Base-by-base conservation (phyloP, 441 rosid genomes). In the Pelargonium citronellum region DNA sequence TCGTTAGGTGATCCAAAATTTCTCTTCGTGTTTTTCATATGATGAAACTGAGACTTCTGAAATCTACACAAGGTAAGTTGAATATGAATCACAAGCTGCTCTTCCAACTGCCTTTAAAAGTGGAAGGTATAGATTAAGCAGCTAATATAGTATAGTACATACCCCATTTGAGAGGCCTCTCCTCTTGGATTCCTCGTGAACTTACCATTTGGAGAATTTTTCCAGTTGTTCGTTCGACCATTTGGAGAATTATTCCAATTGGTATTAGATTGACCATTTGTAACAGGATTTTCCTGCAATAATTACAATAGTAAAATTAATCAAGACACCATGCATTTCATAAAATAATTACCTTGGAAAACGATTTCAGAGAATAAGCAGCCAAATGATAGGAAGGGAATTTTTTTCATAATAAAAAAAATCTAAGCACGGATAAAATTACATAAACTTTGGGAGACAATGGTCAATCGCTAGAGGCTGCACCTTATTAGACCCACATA, bases 31-130 rank as follows among this genome's bases (percentile, higher is more conserved):
- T 79, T 80, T 68, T 79, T 72, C 67, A 8, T 69, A 66, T 78
- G 85, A 77, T 80, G 86, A 73, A 71, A 75, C 69, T 84, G 90
- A 53, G 94, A 75, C 60, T 81, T 87, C 68, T 85, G 86, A 75
- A 73, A 81, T 74, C 97, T 84, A 82, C 78, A 82, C 30, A 69
- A 67, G 19, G 64, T 17, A 70, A 79, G 78, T 44, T 73, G 55
- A 53, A 37, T 7, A 51, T 71, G 20, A 64, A 69, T 79, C 66
- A 75, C 47, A 71, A 57, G 30, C 46, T 5, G 66, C 19, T 12
- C 15, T 60, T 69, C 60, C 64, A 72, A 68, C 65, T 44, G n/a
- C 37, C 37, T n/a, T 22, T 46, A 20, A 53, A 73, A 27, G 30
- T 68, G 39, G 69, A 43, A 30, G 37, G 30, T 9, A 67, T 41